These are phyloP conservation scores for Coemansia sp. DNA, from an alignment of 192 early-diverging fungal genomes.

Conservation along the genomic window DNA sequence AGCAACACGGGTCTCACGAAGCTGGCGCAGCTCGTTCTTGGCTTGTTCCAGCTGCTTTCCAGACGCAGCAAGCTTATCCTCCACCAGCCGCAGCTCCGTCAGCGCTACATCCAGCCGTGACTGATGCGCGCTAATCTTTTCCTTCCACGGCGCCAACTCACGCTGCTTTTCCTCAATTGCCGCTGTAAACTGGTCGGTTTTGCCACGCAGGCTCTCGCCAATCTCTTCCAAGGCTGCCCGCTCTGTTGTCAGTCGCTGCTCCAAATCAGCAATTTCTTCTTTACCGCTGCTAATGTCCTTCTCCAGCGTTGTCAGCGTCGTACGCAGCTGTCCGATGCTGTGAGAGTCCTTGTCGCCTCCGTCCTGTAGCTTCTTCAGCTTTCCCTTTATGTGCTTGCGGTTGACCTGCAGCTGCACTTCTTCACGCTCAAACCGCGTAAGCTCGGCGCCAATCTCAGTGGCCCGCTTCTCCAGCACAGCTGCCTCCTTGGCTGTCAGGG, in stretches of 20 bases:
- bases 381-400: constrained; percentile 73
- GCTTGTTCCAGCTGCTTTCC: constrained; percentile 61
- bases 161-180: constrained; percentile 84
- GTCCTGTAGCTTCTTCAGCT: constrained; percentile 74
- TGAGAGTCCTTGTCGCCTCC: constrained; percentile 66
- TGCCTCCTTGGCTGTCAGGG: constrained; percentile 58
- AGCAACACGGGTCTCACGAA: constrained; percentile 50
- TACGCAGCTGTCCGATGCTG: constrained; percentile 58
- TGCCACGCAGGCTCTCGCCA: constrained; percentile 74
- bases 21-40: constrained; percentile 49
- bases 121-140: constrained; percentile 74
- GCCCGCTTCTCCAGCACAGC: constrained; percentile 63
- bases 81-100: constrained; percentile 78
- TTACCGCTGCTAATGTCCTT: constrained; percentile 58
- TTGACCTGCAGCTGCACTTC: constrained; percentile 85
- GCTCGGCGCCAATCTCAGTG: constrained; percentile 56
- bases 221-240: constrained; percentile 76
- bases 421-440: constrained; percentile 69
- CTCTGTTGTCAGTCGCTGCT: constrained; percentile 61
- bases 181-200: constrained; percentile 77
- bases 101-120: constrained; percentile 71
- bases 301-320: constrained; percentile 69
- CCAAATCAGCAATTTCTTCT: constrained; percentile 62
- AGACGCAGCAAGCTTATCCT: constrained; percentile 58
- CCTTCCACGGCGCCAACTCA: constrained; percentile 82